Conservation (phyloP, 2,329 filamentous ascomycete genomes). For the Calonectria pteridis region DNA sequence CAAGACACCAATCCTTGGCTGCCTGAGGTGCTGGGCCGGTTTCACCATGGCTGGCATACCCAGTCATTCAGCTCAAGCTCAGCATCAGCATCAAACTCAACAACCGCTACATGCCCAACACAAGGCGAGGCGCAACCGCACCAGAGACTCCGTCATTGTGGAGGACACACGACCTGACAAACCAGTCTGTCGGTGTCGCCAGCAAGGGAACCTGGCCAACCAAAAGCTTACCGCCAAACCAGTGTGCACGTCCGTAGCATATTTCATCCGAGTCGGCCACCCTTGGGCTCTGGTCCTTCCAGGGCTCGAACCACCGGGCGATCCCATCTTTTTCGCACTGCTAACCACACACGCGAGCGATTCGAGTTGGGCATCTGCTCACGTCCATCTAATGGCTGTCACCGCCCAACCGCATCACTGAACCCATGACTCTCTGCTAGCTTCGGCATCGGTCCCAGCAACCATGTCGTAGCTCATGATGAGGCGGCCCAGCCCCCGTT, state of each 20-base stretch:
- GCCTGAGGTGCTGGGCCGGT: background rate
- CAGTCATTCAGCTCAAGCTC: background rate
- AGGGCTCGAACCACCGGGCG: constrained; percentile 37
- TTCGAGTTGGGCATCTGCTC: constrained; percentile 29
- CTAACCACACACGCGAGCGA: constrained; percentile 35
- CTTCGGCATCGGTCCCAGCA: constrained; percentile 6
- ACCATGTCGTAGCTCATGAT: constrained; percentile 17
- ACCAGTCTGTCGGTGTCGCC: constrained; percentile 31
- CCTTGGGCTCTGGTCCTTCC: constrained; percentile 4
- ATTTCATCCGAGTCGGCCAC: background rate
- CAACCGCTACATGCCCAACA: background rate
- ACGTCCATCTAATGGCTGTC: constrained; percentile 23
- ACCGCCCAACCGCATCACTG: constrained; percentile 32
- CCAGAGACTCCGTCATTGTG: constrained; percentile 14
- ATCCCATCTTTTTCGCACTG: constrained; percentile 33
- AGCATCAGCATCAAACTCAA: background rate
- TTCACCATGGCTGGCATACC: background rate
- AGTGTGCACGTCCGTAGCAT: background rate
- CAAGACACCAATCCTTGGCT: constrained; percentile 3
- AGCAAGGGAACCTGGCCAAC: constrained; percentile 26
- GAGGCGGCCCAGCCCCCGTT: constrained; percentile 31
- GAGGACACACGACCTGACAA: constrained; percentile 22
- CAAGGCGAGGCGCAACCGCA: constrained; percentile 2
- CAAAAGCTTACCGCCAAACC: constrained; percentile 23
- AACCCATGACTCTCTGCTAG: constrained; percentile 18